phyloP scores from a whole-genome alignment of 1,284 basidiomycete genomes.

The Cryptococcus hybrid region DNA sequence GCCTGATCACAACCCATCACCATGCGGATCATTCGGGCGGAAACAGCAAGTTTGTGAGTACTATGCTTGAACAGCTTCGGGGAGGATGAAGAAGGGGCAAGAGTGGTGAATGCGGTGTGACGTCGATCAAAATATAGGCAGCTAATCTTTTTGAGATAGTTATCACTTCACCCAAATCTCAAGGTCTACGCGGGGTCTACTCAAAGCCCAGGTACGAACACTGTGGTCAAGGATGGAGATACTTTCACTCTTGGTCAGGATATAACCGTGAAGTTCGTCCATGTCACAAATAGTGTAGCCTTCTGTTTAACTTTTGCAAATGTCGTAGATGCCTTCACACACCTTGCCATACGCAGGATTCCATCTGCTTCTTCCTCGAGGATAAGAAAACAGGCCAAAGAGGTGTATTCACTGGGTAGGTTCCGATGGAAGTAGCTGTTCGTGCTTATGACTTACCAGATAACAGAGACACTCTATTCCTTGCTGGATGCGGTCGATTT shows the following conservation, averaged over 20 bases:
- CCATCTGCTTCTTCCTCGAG: slow-evolving; percentile 84
- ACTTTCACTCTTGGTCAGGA: slow-evolving; percentile 69
- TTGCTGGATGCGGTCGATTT: slow-evolving; percentile 93
- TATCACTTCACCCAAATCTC: slow-evolving; percentile 55
- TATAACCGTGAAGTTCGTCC: slow-evolving; percentile 63
- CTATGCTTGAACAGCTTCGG: background rate
- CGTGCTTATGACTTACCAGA: background rate
- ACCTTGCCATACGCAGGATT: slow-evolving; percentile 96
- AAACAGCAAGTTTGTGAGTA: slow-evolving; percentile 59
- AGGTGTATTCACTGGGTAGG: slow-evolving; percentile 82
- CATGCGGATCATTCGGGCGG: slow-evolving; percentile 90
- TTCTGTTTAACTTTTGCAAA: background rate
- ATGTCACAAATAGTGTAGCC: background rate
- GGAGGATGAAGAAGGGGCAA: background rate
- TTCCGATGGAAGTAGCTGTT: background rate
- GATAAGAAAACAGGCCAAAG: slow-evolving; percentile 60
- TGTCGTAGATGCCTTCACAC: slow-evolving; percentile 72
- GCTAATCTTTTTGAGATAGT: slow-evolving; percentile 7
- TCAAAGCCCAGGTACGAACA: slow-evolving; percentile 65
- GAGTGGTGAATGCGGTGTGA: background rate
- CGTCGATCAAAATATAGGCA: background rate
- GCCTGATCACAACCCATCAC: slow-evolving; percentile 82
- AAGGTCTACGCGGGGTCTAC: slow-evolving; percentile 84
- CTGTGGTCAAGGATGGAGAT: slow-evolving; percentile 73
- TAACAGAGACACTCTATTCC: slow-evolving; percentile 81